Evolutionary conservation across 176 grass and related monocot genomes (phyloP).

Genomic region (Aegilops umbellulata): DNA sequence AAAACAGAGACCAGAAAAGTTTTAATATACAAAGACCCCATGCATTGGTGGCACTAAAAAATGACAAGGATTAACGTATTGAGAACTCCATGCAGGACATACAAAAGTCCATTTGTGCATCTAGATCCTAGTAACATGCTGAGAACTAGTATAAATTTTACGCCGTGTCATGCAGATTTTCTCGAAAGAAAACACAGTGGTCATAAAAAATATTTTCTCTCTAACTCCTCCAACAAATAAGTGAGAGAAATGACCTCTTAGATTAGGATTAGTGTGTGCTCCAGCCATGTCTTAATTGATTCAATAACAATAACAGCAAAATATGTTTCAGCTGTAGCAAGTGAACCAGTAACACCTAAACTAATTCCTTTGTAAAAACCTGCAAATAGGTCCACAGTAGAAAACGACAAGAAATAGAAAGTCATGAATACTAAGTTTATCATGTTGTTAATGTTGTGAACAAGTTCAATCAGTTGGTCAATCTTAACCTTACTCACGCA

Average conservation of each 20-base stretch:
- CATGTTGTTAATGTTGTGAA: neutral
- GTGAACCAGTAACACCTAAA: constrained; percentile 75
- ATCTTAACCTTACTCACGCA: neutral
- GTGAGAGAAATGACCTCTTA: neutral
- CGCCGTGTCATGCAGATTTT: too few species aligned
- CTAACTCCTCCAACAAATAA: neutral
- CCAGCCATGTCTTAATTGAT: neutral
- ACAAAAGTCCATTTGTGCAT: too few species aligned
- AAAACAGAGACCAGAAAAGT: too few species aligned
- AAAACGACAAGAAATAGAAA: neutral
- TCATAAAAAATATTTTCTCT: neutral
- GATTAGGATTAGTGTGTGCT: neutral
- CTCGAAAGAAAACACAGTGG: too few species aligned
- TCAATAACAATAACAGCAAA: neutral
- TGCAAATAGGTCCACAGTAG: constrained; percentile 18
- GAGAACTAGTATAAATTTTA: too few species aligned
- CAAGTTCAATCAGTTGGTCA: neutral
- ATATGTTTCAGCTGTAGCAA: constrained; percentile 28
- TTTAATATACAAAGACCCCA: too few species aligned
- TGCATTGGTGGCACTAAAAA: too few species aligned
- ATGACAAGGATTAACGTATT: too few species aligned
- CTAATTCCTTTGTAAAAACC: constrained; percentile 82
- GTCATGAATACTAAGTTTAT: neutral
- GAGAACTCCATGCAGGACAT: too few species aligned
- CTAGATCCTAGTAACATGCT: too few species aligned